Percentiles rank a stretch among this genome's conserved stretches.
phyloP scores from a whole-genome alignment of 164 flowering plant species.

The Berberis vulgaris region DNA sequence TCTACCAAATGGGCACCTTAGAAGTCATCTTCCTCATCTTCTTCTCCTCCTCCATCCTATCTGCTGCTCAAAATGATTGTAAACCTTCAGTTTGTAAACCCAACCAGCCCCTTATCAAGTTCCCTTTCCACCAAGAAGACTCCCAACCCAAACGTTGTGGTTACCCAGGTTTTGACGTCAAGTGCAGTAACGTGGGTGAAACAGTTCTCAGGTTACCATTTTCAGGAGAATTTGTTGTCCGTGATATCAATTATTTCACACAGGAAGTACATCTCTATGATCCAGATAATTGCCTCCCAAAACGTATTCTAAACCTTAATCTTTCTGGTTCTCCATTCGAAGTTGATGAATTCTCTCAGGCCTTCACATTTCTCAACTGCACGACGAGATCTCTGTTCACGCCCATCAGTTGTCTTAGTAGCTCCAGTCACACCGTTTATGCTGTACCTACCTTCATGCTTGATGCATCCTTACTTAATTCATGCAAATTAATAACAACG shows the following conservation, averaged over 20 bases:
- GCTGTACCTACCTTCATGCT: constrained; percentile 28
- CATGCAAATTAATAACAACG: constrained; percentile 21
- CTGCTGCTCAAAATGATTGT: constrained; percentile 1
- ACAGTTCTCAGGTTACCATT: constrained; percentile 28
- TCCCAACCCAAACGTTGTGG: constrained; percentile 19
- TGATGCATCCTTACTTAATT: not conserved
- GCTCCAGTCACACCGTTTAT: constrained; percentile 21
- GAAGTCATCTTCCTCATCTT: constrained; percentile 8
- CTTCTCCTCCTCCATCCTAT: constrained; percentile 9
- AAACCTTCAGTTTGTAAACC: not conserved
- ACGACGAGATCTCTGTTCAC: constrained; percentile 14
- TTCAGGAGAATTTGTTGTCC: constrained; percentile 31
- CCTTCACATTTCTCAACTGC: constrained; percentile 45
- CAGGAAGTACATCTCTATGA: constrained; percentile 38
- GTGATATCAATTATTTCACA: constrained; percentile 26
- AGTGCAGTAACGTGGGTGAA: constrained; percentile 20
- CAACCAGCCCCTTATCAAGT: constrained; percentile 16
- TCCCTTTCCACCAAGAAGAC: constrained; percentile 29
- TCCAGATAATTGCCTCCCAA: constrained; percentile 36
- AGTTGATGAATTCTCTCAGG: constrained; percentile 4
- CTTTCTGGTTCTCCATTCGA: constrained; percentile 42
- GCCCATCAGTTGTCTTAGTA: constrained; percentile 38
- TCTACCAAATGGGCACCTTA: not conserved
- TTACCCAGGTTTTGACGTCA: constrained; percentile 38
- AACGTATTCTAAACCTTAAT: constrained; percentile 27